These are phyloP conservation scores for Apodospora peruviana DNA, from an alignment of 495 filamentous ascomycete species.

Conservation along the genomic window DNA sequence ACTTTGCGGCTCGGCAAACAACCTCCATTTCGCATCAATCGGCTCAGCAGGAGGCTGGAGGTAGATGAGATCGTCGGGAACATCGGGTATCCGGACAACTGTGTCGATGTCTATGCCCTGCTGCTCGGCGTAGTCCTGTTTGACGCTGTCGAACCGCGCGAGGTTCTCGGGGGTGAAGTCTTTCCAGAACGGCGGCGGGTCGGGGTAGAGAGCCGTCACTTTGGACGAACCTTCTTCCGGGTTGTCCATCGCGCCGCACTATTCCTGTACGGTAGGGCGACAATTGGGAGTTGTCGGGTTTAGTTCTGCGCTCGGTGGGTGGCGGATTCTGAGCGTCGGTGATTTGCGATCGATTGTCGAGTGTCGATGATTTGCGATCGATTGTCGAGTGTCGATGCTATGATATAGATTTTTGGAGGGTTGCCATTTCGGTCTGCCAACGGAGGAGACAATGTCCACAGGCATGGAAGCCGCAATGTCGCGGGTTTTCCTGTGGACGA, in stretches of 20 bases:
- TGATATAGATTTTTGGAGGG: not conserved
- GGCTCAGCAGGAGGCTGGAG: slow-evolving; percentile 79
- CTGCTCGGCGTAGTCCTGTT: slow-evolving; percentile 30
- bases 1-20: slow-evolving; percentile 65
- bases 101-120: slow-evolving; percentile 26
- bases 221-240: slow-evolving; percentile 31
- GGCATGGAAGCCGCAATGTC: not conserved
- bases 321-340: no score
- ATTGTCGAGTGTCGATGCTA: not conserved
- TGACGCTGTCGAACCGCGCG: slow-evolving; percentile 53
- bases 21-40: slow-evolving; percentile 59
- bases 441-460: not conserved
- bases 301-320: no score
- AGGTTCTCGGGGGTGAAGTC: slow-evolving; percentile 79
- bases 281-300: no score
- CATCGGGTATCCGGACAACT: slow-evolving; percentile 40
- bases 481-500: no score
- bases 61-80: slow-evolving; percentile 70
- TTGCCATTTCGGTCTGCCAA: not conserved
- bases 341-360: no score
- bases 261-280: no score
- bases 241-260: slow-evolving; percentile 24
- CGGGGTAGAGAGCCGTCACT: slow-evolving; percentile 53
- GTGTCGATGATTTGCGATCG: no score
- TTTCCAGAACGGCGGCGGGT: slow-evolving; percentile 86